These are phyloP conservation scores for Hebeloma cylindrosporum DNA, from an alignment of 768 basidiomycete genomes.

Conservation along the genomic window DNA sequence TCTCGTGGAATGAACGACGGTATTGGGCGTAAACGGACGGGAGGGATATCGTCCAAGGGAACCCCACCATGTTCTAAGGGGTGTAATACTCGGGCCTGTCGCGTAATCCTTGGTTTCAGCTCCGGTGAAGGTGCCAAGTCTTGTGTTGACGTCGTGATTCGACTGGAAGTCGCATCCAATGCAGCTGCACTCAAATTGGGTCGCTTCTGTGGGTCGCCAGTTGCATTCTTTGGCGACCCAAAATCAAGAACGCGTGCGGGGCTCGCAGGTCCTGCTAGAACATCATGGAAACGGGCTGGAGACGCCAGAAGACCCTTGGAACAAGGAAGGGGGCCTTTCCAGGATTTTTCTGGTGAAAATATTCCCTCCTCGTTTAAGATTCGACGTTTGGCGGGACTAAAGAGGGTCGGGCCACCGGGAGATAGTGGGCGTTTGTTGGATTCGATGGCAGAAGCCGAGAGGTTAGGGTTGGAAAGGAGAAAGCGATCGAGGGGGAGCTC, in stretches of 20 bases:
- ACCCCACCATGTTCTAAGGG: slow-evolving; percentile 7
- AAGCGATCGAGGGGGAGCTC: slow-evolving; percentile 63
- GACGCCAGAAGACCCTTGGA: slow-evolving; percentile 36
- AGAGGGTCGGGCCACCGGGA: slow-evolving; percentile 46
- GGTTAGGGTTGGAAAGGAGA: slow-evolving; percentile 36
- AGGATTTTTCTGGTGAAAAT: slow-evolving; percentile 36
- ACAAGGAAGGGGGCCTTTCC: slow-evolving; percentile 34
- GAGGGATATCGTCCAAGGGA: not conserved
- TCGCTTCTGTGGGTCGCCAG: slow-evolving; percentile 24
- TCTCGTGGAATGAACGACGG: slow-evolving; percentile 34
- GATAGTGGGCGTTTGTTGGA: slow-evolving; percentile 63
- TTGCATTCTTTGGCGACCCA: slow-evolving; percentile 35
- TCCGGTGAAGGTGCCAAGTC: slow-evolving; percentile 31
- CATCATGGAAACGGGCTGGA: slow-evolving; percentile 41
- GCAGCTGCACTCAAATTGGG: slow-evolving; percentile 12
- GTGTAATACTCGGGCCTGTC: slow-evolving; percentile 1
- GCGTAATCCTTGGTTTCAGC: slow-evolving; percentile 19
- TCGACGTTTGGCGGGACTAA: slow-evolving; percentile 69
- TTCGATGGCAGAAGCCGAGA: slow-evolving; percentile 24
- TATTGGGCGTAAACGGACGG: not conserved
- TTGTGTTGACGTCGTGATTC: slow-evolving; percentile 19
- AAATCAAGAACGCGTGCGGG: slow-evolving; percentile 57
- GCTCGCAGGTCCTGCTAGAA: slow-evolving; percentile 39
- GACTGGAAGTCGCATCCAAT: slow-evolving; percentile 22
- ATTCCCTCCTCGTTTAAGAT: slow-evolving; percentile 58